Conservation (phyloP, 805 yeast genomes). For the Kluyveromyces wickerhamii region DNA sequence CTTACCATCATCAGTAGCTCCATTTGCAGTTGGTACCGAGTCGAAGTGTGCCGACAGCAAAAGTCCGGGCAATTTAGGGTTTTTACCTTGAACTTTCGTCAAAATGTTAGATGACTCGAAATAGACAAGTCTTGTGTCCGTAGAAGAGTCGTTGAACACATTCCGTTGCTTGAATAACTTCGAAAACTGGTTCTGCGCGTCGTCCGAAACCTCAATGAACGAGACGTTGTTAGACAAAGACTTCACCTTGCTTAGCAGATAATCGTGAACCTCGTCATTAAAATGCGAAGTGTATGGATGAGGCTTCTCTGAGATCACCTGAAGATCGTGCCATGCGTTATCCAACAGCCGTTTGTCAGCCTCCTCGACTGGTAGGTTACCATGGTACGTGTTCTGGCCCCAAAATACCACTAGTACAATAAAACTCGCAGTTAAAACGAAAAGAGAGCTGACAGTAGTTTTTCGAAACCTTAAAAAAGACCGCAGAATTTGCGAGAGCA, state of each 20-base stretch:
- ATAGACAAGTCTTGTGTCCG: conserved; percentile 47
- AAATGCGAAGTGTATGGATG: conserved; percentile 78
- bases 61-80: conserved; percentile 53
- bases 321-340: conserved; percentile 63
- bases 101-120: conserved; percentile 78
- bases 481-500: too few species aligned
- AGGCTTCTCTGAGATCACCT: conserved; percentile 51
- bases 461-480: conserved; percentile 63
- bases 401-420: conserved; percentile 34
- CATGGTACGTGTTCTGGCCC: conserved; percentile 14
- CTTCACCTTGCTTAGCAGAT: conserved; percentile 40
- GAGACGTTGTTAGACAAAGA: conserved; percentile 23
- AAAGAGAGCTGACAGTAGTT: conserved; percentile 54
- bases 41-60: conserved; percentile 82
- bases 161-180: conserved; percentile 45
- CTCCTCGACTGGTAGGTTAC: conserved; percentile 29
- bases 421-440: conserved; percentile 38
- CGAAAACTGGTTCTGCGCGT: conserved; percentile 31
- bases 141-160: conserved; percentile 36
- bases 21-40: conserved; percentile 78
- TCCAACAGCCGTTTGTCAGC: conserved; percentile 30
- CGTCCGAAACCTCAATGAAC: conserved; percentile 32
- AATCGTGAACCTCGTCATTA: conserved; percentile 70
- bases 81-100: conserved; percentile 62
- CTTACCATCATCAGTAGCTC: conserved; percentile 89